Percentiles rank a stretch among this genome's conserved stretches.
phyloP scores from a whole-genome alignment of 805 yeast species.

The Cephaloascus fragrans region DNA sequence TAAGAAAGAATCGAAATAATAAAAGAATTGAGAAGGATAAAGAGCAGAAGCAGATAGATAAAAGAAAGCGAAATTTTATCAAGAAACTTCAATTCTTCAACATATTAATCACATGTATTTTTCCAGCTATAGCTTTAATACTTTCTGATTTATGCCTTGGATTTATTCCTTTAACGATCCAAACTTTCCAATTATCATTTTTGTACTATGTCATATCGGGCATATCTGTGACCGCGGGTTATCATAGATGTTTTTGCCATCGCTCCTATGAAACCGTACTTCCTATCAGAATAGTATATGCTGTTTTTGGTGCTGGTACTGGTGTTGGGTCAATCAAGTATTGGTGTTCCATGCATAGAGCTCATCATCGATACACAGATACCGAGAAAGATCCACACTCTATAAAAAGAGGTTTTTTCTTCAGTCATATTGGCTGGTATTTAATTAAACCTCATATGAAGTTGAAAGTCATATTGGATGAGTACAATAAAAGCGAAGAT shows the following conservation, averaged over 20 bases:
- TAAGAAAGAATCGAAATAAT: not conserved
- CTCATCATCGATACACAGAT: constrained; percentile 85
- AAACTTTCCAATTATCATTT: not conserved
- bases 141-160: not conserved
- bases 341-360: constrained; percentile 81
- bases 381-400: constrained; percentile 85
- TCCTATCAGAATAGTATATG: constrained; percentile 37
- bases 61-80: not conserved
- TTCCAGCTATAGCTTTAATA: not conserved
- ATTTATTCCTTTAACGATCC: not conserved
- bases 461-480: constrained; percentile 12
- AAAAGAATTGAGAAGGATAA: not conserved
- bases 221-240: not conserved
- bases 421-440: constrained; percentile 88
- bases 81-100: not conserved
- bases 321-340: constrained; percentile 69
- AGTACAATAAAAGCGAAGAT: constrained; percentile 4
- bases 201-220: not conserved
- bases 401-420: constrained; percentile 69
- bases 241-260: constrained; percentile 23
- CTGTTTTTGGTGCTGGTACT: constrained; percentile 58
- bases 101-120: not conserved
- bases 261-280: constrained; percentile 39
- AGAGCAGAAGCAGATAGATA: not conserved
- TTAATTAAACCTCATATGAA: constrained; percentile 56